Evolutionary conservation across 1,284 basidiomycete species (phyloP).

Genomic region (Farysia itapuensis): DNA sequence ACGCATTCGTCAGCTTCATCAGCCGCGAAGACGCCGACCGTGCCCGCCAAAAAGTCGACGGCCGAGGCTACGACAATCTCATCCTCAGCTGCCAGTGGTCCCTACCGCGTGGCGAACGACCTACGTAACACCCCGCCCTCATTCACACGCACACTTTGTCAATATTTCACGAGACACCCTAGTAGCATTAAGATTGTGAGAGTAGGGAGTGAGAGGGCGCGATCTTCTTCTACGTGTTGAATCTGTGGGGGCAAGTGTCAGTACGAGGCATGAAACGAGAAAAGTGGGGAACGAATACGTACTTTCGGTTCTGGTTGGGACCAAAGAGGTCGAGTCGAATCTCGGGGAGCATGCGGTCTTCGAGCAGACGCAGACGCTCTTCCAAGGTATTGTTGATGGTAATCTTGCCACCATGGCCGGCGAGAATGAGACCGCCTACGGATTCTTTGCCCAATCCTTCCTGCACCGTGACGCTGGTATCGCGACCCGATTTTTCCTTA

Average conservation of each 20-base stretch:
- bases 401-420: conserved; percentile 52
- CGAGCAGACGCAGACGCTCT: conserved; percentile 53
- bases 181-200: too few relatives aligned
- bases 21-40: conserved; percentile 75
- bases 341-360: conserved; percentile 58
- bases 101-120: conserved; percentile 55
- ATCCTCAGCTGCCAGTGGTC: conserved; percentile 87
- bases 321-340: conserved; percentile 56
- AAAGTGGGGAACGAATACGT: neutral
- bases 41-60: conserved; percentile 91
- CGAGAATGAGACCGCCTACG: conserved; percentile 48
- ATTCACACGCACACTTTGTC: too few relatives aligned
- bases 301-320: conserved; percentile 57
- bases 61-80: conserved; percentile 84
- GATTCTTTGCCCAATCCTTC: conserved; percentile 71
- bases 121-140: too few relatives aligned
- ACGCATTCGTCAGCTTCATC: conserved; percentile 94
- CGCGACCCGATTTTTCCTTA: conserved; percentile 74
- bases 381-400: conserved; percentile 58
- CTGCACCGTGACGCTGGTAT: conserved; percentile 69
- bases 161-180: too few relatives aligned
- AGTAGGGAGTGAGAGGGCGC: too few relatives aligned
- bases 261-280: too few relatives aligned
- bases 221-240: too few relatives aligned
- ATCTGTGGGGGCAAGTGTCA: too few relatives aligned